These are phyloP conservation scores for Candida alai DNA, from an alignment of 805 yeast genomes.

Conservation along the genomic window DNA sequence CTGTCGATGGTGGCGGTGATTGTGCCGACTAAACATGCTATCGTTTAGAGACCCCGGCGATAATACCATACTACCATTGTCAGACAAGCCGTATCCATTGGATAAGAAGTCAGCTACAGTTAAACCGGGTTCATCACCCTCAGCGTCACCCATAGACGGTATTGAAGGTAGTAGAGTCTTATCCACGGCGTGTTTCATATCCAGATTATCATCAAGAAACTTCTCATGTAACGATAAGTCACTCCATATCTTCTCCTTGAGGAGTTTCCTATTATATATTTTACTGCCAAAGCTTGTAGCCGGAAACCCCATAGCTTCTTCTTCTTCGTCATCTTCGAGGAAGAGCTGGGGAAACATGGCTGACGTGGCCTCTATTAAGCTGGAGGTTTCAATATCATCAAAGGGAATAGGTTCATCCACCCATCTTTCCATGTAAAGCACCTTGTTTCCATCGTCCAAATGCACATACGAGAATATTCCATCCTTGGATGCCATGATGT, in stretches of 20 bases:
- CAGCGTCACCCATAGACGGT: slow-evolving; percentile 14
- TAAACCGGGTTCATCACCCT: slow-evolving; percentile 15
- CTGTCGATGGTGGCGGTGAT: slow-evolving; percentile 2
- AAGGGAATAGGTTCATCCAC: slow-evolving; percentile 35
- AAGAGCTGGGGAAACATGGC: slow-evolving; percentile 33
- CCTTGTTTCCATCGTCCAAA: slow-evolving; percentile 36
- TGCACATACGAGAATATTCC: slow-evolving; percentile 30
- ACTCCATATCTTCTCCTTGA: slow-evolving; percentile 32
- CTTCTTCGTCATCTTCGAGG: slow-evolving; percentile 34
- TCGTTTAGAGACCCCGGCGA: slow-evolving; percentile 1
- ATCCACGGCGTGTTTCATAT: slow-evolving; percentile 19
- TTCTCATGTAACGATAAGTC: slow-evolving; percentile 32
- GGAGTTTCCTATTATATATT: slow-evolving; percentile 25
- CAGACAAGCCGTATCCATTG: slow-evolving; percentile 23
- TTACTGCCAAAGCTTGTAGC: slow-evolving; percentile 37
- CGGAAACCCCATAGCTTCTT: slow-evolving; percentile 34
- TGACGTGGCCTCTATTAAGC: slow-evolving; percentile 34
- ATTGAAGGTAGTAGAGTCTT: slow-evolving; percentile 30
- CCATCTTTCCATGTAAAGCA: slow-evolving; percentile 41
- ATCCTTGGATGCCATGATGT: slow-evolving; percentile 14
- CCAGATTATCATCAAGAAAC: slow-evolving; percentile 14
- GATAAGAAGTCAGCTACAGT: slow-evolving; percentile 31
- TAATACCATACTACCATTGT: slow-evolving; percentile 11
- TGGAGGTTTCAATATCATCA: slow-evolving; percentile 39
- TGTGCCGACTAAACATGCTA: slow-evolving; percentile 5